Evolutionary conservation across 2,329 filamentous ascomycete genomes (phyloP), one percentile per base, ranked within the genome.

Genomic region (Ophiobolus disseminans): DNA sequence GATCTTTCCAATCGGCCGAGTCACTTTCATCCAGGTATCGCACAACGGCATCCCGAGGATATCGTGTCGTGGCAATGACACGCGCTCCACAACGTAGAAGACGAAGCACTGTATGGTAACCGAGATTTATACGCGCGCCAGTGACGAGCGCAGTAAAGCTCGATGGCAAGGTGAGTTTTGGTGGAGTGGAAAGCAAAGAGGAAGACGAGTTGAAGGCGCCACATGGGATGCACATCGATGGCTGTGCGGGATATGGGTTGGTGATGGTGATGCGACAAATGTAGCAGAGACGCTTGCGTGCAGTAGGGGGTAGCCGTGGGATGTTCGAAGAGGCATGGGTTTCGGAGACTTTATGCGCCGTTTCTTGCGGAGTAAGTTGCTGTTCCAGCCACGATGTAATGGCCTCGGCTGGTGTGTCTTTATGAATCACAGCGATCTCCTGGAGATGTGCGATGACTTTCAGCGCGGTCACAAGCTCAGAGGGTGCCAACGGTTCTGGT

Each of bases 131-230:
- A 1, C 53, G 43, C 14, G 50, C 50, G 9, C 50, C 53, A 17
- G 53, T 57, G n/a, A 57, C 50, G 2, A 57, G 35, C 8, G 50
- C 50, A 1, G 41, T 50, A 20, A 57, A 57, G 8, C 14, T 40
- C 5, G 21, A 5, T n/a, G 44, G 36, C 10, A 54, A 22, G 17
- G 23, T 28, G 21, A 54, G 40, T 11, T 16, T 53, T 2, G 38
- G 28, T 10, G 50, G 46, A 9, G 30, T 37, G 4, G 50, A 53
- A 11, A 53, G 28, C 16, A 36, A 22, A 5, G 50, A 50, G 4
- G 46, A 53, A 3, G 50, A 19, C 23, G 32, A 31, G n/a, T 53
- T 53, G 50, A 53, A 53, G 7, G 42, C 28, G 9, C 43, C 44
- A 32, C 51, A 54, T 5, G 51, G 43, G 5, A 54, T 40, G n/a